A percentile compares a stretch with the other conserved stretches of the same genome.
phyloP scores from a whole-genome alignment of 2,329 filamentous ascomycete genomes.

The Aspergillus amoenus region DNA sequence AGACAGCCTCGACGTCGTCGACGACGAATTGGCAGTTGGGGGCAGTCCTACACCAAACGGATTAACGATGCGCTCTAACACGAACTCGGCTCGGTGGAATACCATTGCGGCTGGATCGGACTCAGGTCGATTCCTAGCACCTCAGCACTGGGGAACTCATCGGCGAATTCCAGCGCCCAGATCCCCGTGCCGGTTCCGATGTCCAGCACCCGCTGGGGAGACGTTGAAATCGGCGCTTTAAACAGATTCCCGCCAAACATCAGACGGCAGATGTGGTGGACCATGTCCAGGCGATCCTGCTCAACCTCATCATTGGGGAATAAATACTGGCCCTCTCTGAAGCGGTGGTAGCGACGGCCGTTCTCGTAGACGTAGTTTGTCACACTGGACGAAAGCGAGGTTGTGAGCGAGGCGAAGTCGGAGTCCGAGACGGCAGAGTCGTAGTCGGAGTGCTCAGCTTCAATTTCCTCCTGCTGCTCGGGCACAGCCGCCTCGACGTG shows the following conservation, averaged over 20 bases:
- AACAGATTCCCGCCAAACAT: background rate
- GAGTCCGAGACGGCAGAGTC: background rate
- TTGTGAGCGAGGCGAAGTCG: background rate
- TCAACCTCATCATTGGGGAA: background rate
- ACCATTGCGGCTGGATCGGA: background rate
- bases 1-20: background rate
- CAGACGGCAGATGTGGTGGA: background rate
- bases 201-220: background rate
- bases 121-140: background rate
- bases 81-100: background rate
- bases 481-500: background rate
- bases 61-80: background rate
- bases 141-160: background rate
- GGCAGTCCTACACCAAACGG: background rate
- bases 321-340: background rate
- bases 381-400: background rate
- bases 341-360: background rate
- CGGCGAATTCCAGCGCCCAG: background rate
- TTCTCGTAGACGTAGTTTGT: background rate
- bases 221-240: background rate
- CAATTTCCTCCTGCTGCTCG: background rate
- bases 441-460: background rate
- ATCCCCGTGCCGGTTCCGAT: background rate
- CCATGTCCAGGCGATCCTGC: background rate
- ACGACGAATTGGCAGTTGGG: background rate